Base-by-base conservation (phyloP, 805 yeast species). In the Ogataea pignaliae region DNA sequence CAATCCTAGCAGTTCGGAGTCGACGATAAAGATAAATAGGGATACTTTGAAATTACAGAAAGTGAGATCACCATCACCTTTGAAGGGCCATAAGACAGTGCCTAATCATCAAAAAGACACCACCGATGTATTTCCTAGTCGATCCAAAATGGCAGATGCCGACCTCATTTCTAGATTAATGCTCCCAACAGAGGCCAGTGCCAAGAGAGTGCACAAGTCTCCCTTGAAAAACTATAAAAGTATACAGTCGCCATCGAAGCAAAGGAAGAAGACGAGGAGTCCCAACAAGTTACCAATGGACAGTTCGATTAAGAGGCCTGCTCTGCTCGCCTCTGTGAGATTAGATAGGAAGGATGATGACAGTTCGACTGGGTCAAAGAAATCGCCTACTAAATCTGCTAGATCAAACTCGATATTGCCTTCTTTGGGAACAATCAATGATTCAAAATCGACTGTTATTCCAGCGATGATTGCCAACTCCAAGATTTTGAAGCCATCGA, bases 1-100 rank as follows among this genome's bases (percentile, higher is more conserved):
- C 5, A 50, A 48, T 32, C 42, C 52, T 7, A 46, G 49, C 5
- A 50, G 52, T 37, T 52, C 59, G n/a, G 66, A 61, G 34, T 63
- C 66, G 1, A 61, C 65, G 1, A 60, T 61, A 12, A 56, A 55
- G 37, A 33, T 61, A 2, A 43, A 57, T 38, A 47, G 64, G 29
- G 21, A 17, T 42, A 29, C 38, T 4, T 12, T 45, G 18, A 18
- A 42, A 21, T 41, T 44, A 15, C 48, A 43, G 13, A 44, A 42
- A 8, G 15, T 36, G 26, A 49, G 41, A 30, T 48, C 55, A 0
- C 45, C 52, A 2, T 49, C 54, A 2, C 39, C 48, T 6, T 37
- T 40, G 37, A 30, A 29, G 28, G 14, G n/a, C 32, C 10, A 34
- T 33, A 13, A 21, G 38, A 17, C 15, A 32, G 16, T 29, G 13